Evolutionary conservation across 805 yeast genomes (phyloP).

Genomic region (Metschnikowia cubensis): DNA sequence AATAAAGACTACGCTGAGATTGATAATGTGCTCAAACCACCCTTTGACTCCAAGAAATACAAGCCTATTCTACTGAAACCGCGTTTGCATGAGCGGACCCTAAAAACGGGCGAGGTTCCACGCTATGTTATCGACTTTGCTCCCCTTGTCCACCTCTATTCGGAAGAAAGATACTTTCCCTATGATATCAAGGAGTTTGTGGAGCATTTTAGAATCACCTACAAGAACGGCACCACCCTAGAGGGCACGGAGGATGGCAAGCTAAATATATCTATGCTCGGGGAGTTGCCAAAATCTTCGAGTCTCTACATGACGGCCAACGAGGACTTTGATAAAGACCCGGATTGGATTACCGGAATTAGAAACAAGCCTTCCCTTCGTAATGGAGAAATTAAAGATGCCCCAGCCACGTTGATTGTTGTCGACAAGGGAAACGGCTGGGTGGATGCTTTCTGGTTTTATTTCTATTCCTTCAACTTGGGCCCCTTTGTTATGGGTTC

Average conservation of each 20-base stretch:
- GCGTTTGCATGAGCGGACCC: slow-evolving; percentile 29
- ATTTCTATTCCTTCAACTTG: slow-evolving; percentile 86
- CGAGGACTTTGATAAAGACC: slow-evolving; percentile 64
- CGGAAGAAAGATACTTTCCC: slow-evolving; percentile 85
- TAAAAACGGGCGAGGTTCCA: slow-evolving; percentile 57
- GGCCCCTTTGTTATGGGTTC: slow-evolving; percentile 98
- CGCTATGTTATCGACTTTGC: slow-evolving; percentile 57
- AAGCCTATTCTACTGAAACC: slow-evolving; percentile 41
- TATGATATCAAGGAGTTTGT: slow-evolving; percentile 74
- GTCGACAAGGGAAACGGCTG: slow-evolving; percentile 93
- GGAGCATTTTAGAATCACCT: slow-evolving; percentile 56
- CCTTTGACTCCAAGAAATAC: slow-evolving; percentile 20
- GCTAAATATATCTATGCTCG: slow-evolving; percentile 32
- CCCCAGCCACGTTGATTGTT: slow-evolving; percentile 77
- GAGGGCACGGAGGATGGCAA: slow-evolving; percentile 29
- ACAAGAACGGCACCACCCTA: slow-evolving; percentile 43
- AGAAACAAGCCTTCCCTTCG: slow-evolving; percentile 63
- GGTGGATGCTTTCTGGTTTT: slow-evolving; percentile 96
- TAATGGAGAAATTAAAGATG: slow-evolving; percentile 67
- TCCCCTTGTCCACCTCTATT: slow-evolving; percentile 80
- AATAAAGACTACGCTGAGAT: slow-evolving; percentile 21
- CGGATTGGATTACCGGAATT: slow-evolving; percentile 82
- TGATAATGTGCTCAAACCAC: slow-evolving; percentile 25
- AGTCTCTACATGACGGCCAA: slow-evolving; percentile 59
- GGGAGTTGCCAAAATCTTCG: slow-evolving; percentile 25